Conservation (phyloP, 768 basidiomycete genomes). For the Panus rudis region DNA sequence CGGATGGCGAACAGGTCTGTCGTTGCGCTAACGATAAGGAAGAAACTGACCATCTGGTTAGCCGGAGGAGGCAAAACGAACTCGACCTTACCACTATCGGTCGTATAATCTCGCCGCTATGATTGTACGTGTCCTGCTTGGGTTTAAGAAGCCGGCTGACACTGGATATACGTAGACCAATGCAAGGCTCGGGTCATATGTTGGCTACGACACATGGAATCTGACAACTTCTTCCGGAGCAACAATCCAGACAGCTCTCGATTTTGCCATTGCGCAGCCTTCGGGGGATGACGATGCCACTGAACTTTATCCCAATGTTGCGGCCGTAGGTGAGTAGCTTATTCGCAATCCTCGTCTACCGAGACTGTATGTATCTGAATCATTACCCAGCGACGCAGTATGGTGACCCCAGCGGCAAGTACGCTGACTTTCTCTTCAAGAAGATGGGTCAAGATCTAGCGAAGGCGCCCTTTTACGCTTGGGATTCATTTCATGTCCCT, state of each 20-base stretch:
- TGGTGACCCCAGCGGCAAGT: conserved; percentile 57
- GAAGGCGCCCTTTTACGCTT: neutral
- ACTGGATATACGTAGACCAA: conserved; percentile 36
- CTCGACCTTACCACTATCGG: conserved; percentile 60
- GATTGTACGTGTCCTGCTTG: conserved; percentile 38
- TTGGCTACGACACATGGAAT: conserved; percentile 42
- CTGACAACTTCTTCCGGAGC: conserved; percentile 39
- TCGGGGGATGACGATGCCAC: conserved; percentile 28
- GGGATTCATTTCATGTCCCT: neutral
- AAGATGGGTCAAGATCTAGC: neutral
- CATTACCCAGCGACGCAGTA: too few species aligned
- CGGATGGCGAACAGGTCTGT: conserved; percentile 50
- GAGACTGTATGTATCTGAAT: too few species aligned
- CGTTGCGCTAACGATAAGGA: neutral
- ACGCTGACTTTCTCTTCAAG: conserved; percentile 38
- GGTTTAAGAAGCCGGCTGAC: neutral
- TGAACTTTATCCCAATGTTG: conserved; percentile 52
- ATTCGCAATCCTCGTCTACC: too few species aligned
- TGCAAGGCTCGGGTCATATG: conserved; percentile 45
- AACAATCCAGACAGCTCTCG: conserved; percentile 52
- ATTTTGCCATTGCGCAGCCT: conserved; percentile 45
- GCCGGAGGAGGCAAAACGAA: conserved; percentile 56
- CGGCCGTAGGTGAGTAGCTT: conserved; percentile 50
- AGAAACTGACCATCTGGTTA: conserved; percentile 14
- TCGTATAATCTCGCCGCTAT: conserved; percentile 64